phyloP scores from a whole-genome alignment of 2,329 filamentous ascomycete genomes.

The Pseudocercospora crystallina region DNA sequence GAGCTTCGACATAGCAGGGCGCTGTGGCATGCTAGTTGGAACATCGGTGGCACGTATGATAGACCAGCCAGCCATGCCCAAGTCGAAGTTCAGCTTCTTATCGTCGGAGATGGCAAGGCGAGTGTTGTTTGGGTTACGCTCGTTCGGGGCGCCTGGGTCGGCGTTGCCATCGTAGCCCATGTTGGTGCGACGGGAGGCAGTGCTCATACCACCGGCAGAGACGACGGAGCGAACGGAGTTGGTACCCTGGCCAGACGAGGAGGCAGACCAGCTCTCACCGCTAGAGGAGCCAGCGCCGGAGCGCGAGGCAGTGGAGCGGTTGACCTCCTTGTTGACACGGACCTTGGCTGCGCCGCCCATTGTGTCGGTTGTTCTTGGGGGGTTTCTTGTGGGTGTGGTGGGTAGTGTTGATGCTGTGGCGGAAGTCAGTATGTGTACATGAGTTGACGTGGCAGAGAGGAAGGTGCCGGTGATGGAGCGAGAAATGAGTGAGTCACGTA shows the following conservation, averaged over 20 bases:
- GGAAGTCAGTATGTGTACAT: background rate
- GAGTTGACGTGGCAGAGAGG: too few relatives aligned
- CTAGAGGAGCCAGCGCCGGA: conserved; percentile 4
- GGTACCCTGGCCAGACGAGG: conserved; percentile 8
- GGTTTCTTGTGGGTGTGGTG: background rate
- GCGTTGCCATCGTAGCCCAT: conserved; percentile 23
- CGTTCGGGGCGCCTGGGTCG: conserved; percentile 13
- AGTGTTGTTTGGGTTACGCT: conserved; percentile 15
- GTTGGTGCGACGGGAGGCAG: conserved; percentile 5
- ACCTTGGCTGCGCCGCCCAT: conserved; percentile 18
- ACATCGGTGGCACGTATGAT: conserved; percentile 27
- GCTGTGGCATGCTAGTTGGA: conserved; percentile 18
- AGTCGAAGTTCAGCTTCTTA: conserved; percentile 31
- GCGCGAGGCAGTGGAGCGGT: background rate
- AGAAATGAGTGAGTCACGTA: too few relatives aligned
- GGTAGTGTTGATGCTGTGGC: background rate
- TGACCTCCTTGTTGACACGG: conserved; percentile 15
- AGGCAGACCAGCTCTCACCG: background rate
- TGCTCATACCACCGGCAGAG: background rate
- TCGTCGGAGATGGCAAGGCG: conserved; percentile 21
- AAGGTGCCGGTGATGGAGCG: too few relatives aligned
- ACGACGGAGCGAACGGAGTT: conserved; percentile 5
- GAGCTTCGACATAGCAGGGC: conserved; percentile 40
- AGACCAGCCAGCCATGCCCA: conserved; percentile 29
- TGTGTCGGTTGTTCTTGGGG: background rate